These are phyloP conservation scores for Stemphylium lycopersici DNA, from an alignment of 2,329 filamentous ascomycete species.

Conservation along the genomic window DNA sequence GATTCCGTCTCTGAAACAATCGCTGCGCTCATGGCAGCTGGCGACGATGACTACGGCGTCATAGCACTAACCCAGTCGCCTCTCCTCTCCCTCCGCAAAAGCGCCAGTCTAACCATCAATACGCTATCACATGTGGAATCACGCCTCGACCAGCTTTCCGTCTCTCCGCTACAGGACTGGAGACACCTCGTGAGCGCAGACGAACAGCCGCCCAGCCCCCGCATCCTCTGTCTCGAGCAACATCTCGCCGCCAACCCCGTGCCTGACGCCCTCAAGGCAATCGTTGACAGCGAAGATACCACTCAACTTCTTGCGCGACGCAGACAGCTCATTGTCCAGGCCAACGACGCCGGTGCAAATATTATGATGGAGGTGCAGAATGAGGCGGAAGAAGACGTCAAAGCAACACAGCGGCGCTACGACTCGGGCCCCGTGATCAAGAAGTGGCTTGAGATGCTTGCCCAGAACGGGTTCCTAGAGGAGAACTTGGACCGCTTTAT, in stretches of 20 bases:
- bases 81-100: conserved; percentile 54
- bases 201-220: conserved; percentile 25
- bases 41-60: conserved; percentile 75
- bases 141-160: conserved; percentile 46
- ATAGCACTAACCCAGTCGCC: conserved; percentile 76
- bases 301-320: conserved; percentile 29
- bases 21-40: conserved; percentile 68
- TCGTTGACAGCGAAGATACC: conserved; percentile 29
- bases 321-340: conserved; percentile 16
- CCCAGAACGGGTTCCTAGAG: conserved; percentile 66
- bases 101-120: conserved; percentile 55
- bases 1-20: conserved; percentile 68
- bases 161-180: conserved; percentile 50
- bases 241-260: conserved; percentile 21
- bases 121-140: conserved; percentile 50
- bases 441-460: conserved; percentile 71
- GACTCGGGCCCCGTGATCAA: conserved; percentile 75
- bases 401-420: conserved; percentile 62
- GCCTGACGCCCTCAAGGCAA: conserved; percentile 13
- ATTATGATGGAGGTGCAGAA: conserved; percentile 58
- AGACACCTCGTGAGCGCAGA: conserved; percentile 42
- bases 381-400: conserved; percentile 58
- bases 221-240: conserved; percentile 23
- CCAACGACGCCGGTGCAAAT: conserved; percentile 37
- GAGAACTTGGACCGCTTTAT: conserved; percentile 34